These are phyloP conservation scores for Quercus engelmannii DNA, from an alignment of 306 rosid species.

Conservation along the genomic window DNA sequence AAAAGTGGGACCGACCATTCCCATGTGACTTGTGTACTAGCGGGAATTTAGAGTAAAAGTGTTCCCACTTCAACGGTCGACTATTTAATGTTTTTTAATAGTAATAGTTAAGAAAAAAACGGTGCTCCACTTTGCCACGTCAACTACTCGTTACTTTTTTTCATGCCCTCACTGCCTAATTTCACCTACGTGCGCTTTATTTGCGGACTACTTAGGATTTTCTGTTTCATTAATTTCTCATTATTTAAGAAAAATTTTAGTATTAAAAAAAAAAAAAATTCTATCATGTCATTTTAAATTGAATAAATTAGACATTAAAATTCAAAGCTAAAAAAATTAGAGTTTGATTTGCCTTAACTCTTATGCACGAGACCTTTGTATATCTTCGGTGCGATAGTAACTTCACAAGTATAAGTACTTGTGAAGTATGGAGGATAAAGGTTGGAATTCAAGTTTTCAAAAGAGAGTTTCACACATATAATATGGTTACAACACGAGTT, in stretches of 20 bases:
- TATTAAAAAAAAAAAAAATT: too few species aligned
- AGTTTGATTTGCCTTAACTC: too few species aligned
- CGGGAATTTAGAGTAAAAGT: constrained; percentile 1
- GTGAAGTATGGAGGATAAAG: too few species aligned
- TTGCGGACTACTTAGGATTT: neutral
- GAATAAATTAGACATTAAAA: too few species aligned
- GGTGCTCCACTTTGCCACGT: constrained; percentile 20
- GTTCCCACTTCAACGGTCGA: constrained; percentile 40
- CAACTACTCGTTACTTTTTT: constrained; percentile 18
- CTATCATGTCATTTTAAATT: too few species aligned
- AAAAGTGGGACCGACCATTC: constrained; percentile 8
- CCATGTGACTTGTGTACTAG: constrained; percentile 10
- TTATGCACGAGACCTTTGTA: rapidly evolving
- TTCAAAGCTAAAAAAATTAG: too few species aligned
- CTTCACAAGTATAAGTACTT: too few species aligned
- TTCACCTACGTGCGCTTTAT: constrained; percentile 11
- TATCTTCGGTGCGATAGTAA: too few species aligned
- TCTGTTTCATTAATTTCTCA: neutral
- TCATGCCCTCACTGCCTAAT: neutral
- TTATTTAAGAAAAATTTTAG: too few species aligned
- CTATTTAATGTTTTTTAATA: neutral
- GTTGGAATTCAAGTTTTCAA: too few species aligned
- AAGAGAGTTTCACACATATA: too few species aligned
- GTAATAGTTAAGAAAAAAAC: neutral
- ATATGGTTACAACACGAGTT: rapidly evolving